Base-by-base conservation (phyloP, 805 yeast genomes). In the Candida boidinii region DNA sequence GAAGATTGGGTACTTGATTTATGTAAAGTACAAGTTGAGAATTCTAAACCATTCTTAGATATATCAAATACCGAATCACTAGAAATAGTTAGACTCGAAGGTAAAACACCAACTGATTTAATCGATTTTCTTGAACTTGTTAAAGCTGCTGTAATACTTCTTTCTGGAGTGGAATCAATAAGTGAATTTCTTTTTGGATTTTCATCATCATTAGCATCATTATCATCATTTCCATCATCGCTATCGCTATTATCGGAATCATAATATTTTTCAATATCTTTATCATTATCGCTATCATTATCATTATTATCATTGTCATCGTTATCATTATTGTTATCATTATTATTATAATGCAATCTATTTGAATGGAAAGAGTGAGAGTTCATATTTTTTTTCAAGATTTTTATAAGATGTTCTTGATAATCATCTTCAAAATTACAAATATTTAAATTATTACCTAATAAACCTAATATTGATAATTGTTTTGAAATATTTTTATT, bases 1-100 rank as follows among this genome's bases (percentile, higher is more conserved):
- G 44, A 28, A 19, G 28, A 10, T 13, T 21, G 8, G 7, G 12
- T 13, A 12, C 29, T 31, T 5, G 45, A 38, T 30, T 43, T 36
- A 15, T 41, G 17, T 12, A 46, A 34, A 30, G 39, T 47, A 21
- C 40, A 45, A 1, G 56, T 47, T 4, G 52, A 45, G 2, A 54
- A 32, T 20, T 42, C 42, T 14, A 49, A 35, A 8, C 54, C 53
- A 35, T 46, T 46, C 2, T 25, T 11, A 2, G 46, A 40, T 4
- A 45, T 31, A 25, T 44, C 48, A 22, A 46, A 43, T 14, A 41
- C 39, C 7, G 34, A 22, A 14, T 46, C 44, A 9, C 35, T 32
- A 4, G 59, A 14, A 54, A 39, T 9, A 51, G 45, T 23, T 41
- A n/a, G n/a, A n/a, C n/a, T 13, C 6, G 26, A n/a, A 13, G 7